A percentile compares a stretch with the other conserved stretches of the same genome.
These are phyloP conservation scores for Acacia concinna DNA, from an alignment of 331 rosid species.

Conservation along the genomic window DNA sequence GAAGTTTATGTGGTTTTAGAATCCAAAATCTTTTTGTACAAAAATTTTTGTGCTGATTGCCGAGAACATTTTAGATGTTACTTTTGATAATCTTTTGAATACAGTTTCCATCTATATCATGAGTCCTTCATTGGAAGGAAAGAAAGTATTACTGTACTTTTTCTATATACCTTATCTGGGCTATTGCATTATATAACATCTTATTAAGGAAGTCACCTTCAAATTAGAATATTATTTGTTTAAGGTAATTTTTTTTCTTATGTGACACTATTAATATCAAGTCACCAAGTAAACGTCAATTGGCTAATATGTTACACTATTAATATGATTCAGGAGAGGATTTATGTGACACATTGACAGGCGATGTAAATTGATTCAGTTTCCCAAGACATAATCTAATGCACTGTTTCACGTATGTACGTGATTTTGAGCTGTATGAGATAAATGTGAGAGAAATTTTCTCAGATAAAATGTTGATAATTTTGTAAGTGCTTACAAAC, in stretches of 20 bases:
- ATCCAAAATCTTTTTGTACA: background rate
- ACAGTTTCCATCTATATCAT: background rate
- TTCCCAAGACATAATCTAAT: slow-evolving; percentile 4
- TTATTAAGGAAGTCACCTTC: background rate
- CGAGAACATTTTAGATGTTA: background rate
- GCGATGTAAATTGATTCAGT: background rate
- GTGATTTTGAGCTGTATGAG: too few species aligned
- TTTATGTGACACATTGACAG: background rate
- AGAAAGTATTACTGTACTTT: background rate
- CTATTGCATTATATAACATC: background rate
- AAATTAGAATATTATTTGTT: background rate
- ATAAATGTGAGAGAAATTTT: too few species aligned
- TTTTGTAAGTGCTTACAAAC: too few species aligned
- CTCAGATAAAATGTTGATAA: too few species aligned
- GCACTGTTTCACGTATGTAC: too few species aligned
- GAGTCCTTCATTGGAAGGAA: background rate
- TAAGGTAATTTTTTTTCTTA: background rate
- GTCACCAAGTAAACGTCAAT: background rate
- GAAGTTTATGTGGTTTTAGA: background rate
- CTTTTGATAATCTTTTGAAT: background rate
- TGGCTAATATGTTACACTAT: background rate
- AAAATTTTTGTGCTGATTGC: background rate
- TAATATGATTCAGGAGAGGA: background rate
- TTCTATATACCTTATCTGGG: background rate
- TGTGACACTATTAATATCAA: background rate